Conservation (phyloP, 257 asterid genomes). For the Nicotiana otophora region DNA sequence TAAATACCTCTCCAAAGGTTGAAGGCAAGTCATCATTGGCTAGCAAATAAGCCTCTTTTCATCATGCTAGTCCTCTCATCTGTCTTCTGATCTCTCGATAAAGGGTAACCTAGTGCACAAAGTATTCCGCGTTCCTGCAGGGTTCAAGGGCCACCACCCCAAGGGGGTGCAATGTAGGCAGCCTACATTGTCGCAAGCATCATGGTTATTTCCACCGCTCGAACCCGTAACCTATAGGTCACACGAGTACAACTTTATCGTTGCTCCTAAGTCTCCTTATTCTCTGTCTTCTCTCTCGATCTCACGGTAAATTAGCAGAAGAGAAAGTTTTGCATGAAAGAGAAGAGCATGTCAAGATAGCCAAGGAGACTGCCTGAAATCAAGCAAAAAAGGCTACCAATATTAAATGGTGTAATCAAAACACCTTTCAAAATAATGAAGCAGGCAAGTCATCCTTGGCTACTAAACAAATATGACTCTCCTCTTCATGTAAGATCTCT, state of each 20-base stretch:
- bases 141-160: no score
- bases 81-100: background rate
- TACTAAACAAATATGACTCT: background rate
- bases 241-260: no score
- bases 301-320: background rate
- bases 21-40: slow-evolving; percentile 6
- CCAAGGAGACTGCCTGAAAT: background rate
- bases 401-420: background rate
- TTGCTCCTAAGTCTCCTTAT: no score
- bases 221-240: no score
- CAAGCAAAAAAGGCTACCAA: background rate
- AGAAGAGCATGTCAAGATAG: slow-evolving; percentile 6
- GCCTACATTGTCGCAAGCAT: no score
- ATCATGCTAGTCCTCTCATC: background rate
- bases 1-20: background rate
- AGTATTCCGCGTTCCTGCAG: no score
- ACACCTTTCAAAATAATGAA: background rate
- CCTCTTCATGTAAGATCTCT: background rate
- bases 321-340: background rate
- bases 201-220: no score
- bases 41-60: background rate
- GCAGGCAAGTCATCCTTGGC: background rate
- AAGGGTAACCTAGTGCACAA: no score
- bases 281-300: no score
- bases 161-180: no score